Evolutionary conservation across 352 stramenopile genomes (phyloP), one percentile per base, ranked within the genome.

Genomic region (Phytophthora ohioensis): DNA sequence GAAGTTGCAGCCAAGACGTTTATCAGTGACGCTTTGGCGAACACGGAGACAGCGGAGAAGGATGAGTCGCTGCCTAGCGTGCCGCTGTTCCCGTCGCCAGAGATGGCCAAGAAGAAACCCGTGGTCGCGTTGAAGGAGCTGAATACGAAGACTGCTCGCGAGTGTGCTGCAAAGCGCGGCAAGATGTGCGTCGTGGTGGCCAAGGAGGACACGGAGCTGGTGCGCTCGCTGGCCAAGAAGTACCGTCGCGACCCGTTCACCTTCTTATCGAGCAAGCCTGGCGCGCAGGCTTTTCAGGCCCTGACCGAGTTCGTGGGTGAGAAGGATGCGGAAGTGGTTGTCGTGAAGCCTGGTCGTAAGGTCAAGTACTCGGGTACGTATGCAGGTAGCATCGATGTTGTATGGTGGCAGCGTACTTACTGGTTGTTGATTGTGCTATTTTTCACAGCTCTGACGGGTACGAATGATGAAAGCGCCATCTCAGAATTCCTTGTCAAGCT

Each of bases 151-250:
- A 80, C 71, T 35, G 63, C 86, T 58, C 64, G 59, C 34, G 72
- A 76, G 17, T 95, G 85, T 45, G 41, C 82, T 11, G 57, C 58
- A 1, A 87, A 88, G 53, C 73, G 65, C 35, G 78, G 81, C 38
- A 91, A 92, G 55, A 92, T 95, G 81, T 93, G 88, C 64, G 85
- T 95, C 32, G 57, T 95, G 0, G 68, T 92, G 45, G 74, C 81
- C 3, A 84, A 79, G 43, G 78, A 78, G n/a, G 68, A 80, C 12
- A 61, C 48, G 5, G 54, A 74, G 15, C 32, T 78, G 49, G 68
- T 88, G 41, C 85, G 84, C 15, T 66, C 82, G n/a, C 69, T 92
- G 30, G 88, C 88, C 11, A 93, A 93, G 72, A 81, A 81, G n/a
- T 93, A 93, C 71, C 85, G 87, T 17, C 87, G 88, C 17, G 84